Conservation (phyloP, 75 land plant genomes). For the Chamaecyparis obtusa region DNA sequence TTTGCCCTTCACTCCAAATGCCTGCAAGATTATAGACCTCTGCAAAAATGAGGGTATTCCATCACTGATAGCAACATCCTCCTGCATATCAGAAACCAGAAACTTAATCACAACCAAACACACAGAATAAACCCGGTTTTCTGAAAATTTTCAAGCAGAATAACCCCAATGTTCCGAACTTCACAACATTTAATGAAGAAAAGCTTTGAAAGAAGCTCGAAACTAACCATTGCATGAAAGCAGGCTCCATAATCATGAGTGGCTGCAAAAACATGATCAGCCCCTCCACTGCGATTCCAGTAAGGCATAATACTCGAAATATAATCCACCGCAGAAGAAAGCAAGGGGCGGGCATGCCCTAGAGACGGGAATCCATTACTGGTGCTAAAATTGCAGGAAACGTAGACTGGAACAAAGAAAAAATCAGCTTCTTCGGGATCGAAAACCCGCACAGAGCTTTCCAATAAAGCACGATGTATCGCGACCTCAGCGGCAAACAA, state of each 20-base stretch:
- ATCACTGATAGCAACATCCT: constrained; percentile 59
- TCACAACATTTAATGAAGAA: neutral
- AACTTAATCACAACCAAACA: neutral
- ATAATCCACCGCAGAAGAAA: constrained; percentile 57
- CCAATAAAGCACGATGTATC: constrained; percentile 62
- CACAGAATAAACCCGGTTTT: neutral
- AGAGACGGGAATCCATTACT: constrained; percentile 82
- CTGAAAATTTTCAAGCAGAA: no score
- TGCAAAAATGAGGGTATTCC: constrained; percentile 74
- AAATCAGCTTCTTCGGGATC: constrained; percentile 82
- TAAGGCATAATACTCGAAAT: constrained; percentile 62
- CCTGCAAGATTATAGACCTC: constrained; percentile 82
- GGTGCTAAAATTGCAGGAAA: constrained; percentile 90
- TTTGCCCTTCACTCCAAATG: constrained; percentile 62
- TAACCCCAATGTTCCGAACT: no score
- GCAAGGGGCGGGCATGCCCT: constrained; percentile 57
- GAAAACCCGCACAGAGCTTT: constrained; percentile 47
- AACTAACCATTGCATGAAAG: constrained; percentile 84
- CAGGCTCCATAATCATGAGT: constrained; percentile 93
- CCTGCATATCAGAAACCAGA: constrained; percentile 32
- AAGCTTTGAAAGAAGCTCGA: neutral
- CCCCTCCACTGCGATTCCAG: constrained; percentile 81
- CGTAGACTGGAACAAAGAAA: constrained; percentile 96
- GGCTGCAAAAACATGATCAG: constrained; percentile 89
- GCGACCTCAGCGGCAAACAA: constrained; percentile 96